Evolutionary conservation across 108 stramenopile genomes (phyloP).

Genomic region (Phaeodactylum tricornutum): DNA sequence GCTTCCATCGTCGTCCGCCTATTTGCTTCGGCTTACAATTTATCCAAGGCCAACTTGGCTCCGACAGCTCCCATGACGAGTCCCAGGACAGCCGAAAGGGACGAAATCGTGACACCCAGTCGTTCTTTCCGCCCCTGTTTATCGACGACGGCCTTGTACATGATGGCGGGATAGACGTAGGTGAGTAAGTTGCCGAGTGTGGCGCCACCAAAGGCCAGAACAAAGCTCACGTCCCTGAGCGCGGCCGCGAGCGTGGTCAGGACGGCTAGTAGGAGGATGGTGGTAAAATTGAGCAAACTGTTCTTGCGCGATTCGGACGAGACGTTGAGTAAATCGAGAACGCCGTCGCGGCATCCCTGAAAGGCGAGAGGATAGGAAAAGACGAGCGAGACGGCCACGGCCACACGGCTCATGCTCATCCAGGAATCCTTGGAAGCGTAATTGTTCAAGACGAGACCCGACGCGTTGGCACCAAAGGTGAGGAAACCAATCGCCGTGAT

Average conservation of each 20-base stretch:
- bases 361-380: slow-evolving; percentile 61
- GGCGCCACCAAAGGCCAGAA: slow-evolving; percentile 91
- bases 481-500: slow-evolving; percentile 81
- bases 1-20: too few relatives aligned
- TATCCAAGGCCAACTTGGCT: slow-evolving; percentile 49
- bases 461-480: slow-evolving; percentile 79
- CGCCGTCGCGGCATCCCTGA: slow-evolving; percentile 79
- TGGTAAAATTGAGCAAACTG: slow-evolving; percentile 41
- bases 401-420: slow-evolving; percentile 80
- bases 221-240: slow-evolving; percentile 77
- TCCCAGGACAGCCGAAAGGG: slow-evolving; percentile 54
- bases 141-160: slow-evolving; percentile 57
- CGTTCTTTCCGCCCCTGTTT: slow-evolving; percentile 44
- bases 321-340: slow-evolving; percentile 54
- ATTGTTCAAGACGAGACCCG: slow-evolving; percentile 91
- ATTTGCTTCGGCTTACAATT: too few relatives aligned
- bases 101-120: too few relatives aligned
- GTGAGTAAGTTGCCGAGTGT: slow-evolving; percentile 86
- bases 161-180: slow-evolving; percentile 82
- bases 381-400: slow-evolving; percentile 84
- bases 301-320: slow-evolving; percentile 33
- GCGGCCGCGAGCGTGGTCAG: slow-evolving; percentile 58
- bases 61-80: slow-evolving; percentile 74
- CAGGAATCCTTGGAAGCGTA: slow-evolving; percentile 80
- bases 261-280: slow-evolving; percentile 39